Evolutionary conservation across 2,329 filamentous ascomycete species (phyloP), one percentile per base, ranked within the genome.

Genomic region (Aureobasidium lini): DNA sequence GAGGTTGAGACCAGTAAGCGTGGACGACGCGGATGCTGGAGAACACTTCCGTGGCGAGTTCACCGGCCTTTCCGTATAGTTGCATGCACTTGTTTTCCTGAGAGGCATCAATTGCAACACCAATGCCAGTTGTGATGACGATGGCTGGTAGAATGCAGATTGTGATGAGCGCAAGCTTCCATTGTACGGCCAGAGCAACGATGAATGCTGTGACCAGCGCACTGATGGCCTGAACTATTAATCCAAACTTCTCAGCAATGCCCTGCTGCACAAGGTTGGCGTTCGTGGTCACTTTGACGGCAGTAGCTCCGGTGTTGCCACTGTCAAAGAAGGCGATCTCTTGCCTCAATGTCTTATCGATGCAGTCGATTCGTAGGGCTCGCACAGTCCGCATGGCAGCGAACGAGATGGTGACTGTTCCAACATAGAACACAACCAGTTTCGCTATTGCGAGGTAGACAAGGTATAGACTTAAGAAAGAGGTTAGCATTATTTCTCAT

Each of bases 201-300:
- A 52, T 28, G 62, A 86, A 88, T 2, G 85, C 82, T 0, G 85
- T 84, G 54, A 87, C 67, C 66, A 88, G 88, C 69, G 87, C 89
- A 2, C 83, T 83, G 9, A 82, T 70, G 47, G 79, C 84, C 28
- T 80, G 78, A 3, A 89, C 75, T 63, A 81, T 79, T 34, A 87
- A 80, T 49, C 85, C 85, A 15, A 87, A 84, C 69, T 89, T 89
- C 70, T 89, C 86, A 1, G 83, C 85, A 0, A 85, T 87, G 15
- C 86, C 86, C 0, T 80, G 79, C 65, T 86, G 85, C 56, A 89
- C 82, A 1, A 81, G 80, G 60, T 85, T 80, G 36, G 88, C 84
- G 65, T 89, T 84, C 53, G 78, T 77, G 65, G 84, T 84, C 44
- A 89, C 77, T 15, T 85, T 77, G 10, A 82, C 81, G 1, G 82